Base-by-base conservation (phyloP, 1,139 yeast genomes). In the Candida sp. region DNA sequence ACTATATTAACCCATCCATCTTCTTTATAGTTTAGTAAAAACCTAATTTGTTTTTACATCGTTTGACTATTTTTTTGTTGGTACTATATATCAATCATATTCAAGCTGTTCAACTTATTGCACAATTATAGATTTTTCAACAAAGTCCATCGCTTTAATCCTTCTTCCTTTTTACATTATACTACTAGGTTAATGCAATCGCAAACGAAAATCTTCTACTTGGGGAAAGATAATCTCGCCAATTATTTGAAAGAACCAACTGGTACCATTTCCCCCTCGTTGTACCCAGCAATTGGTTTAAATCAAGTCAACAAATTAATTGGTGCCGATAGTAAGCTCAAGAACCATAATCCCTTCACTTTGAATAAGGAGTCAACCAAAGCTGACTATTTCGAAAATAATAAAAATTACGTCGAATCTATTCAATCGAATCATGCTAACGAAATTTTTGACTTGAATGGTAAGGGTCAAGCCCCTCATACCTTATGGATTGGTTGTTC, bases 401-500 rank as follows among this genome's bases (percentile, higher is more conserved):
- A 93, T 69, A 73, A 70, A 52, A 72, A 70, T 44, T 87, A 82
- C 76, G 87, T 88, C 22, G 81, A 81, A 47, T 69, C 78, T 35
- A 73, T 84, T 49, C 77, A 79, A 44, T 70, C 71, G 34, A 72
- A 75, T 44, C 79, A 84, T 56, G 89, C 95, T 2, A 71, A 74
- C 33, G 61, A 67, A 48, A 69, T 90, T 12, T 82, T 90, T 59
- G 82, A 81, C 40, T 59, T 79, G 45, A 88, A 90, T 56, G 93
- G 82, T 1, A 73, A 80, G 59, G 98, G 98, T 43, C 99, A 93
- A 66, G 66, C 82, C 15, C 99, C 99, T 19, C 96, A 90, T 63
- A 89, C 97, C 8, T 70, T 93, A 45, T 91, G 97, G 95, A 86
- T 93, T 49, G 97, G 98, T 4, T 93, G 99, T 64, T 83, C 95